Evolutionary conservation across 106 monocot genomes (phyloP).

Genomic region (Dioscorea dumetorum): DNA sequence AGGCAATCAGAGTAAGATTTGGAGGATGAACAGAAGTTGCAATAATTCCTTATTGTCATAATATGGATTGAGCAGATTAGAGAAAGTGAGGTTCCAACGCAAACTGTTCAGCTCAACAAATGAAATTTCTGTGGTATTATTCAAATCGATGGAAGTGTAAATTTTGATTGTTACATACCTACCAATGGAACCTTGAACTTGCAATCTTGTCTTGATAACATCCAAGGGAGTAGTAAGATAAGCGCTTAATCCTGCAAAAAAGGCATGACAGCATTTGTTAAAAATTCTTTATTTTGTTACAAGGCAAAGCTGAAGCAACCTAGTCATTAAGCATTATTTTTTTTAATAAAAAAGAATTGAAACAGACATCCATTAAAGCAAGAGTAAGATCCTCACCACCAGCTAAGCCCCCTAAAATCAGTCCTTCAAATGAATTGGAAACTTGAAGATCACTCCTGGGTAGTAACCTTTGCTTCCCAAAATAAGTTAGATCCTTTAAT

Average conservation of each 20-base stretch:
- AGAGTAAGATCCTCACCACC: conserved; percentile 50
- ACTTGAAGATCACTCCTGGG: conserved; percentile 29
- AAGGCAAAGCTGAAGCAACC: neutral
- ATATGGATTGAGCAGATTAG: no score
- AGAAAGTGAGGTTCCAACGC: neutral
- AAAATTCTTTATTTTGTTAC: no score
- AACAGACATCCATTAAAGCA: neutral
- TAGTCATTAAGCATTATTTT: neutral
- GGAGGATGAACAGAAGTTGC: no score
- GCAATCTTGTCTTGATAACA: conserved; percentile 95
- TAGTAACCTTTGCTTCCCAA: conserved; percentile 32
- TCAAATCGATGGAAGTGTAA: no score
- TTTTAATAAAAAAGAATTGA: neutral
- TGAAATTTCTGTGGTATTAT: neutral
- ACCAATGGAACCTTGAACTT: conserved; percentile 85
- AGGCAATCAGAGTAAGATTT: no score
- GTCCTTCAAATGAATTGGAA: conserved; percentile 66
- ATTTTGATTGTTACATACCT: conserved; percentile 29
- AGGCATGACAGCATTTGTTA: neutral
- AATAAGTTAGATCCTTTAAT: conserved; percentile 55
- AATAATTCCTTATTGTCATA: no score
- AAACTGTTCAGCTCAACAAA: neutral
- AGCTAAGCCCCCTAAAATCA: conserved; percentile 86
- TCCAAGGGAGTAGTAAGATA: conserved; percentile 91
- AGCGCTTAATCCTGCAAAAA: conserved; percentile 68